phyloP scores from a whole-genome alignment of 495 filamentous ascomycete genomes.

The Sordaria brevicollis region DNA sequence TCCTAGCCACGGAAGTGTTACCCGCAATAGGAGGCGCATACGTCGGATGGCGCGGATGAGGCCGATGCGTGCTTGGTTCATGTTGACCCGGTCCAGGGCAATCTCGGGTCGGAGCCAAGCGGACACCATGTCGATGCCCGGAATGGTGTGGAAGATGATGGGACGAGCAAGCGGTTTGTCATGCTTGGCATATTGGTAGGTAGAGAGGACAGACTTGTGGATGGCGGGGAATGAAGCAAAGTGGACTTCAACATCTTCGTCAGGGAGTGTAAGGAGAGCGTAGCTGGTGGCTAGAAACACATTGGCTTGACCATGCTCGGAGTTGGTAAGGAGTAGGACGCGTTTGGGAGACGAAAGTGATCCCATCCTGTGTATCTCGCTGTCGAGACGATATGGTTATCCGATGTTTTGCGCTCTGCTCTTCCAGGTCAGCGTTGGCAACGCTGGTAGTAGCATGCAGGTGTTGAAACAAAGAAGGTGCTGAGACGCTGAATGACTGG shows the following conservation, averaged over 20 bases:
- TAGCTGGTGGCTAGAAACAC: constrained; percentile 43
- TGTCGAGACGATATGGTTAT: neutral
- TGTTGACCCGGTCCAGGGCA: neutral
- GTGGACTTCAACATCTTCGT: constrained; percentile 36
- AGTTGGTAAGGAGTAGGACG: constrained; percentile 44
- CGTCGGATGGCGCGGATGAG: constrained; percentile 25
- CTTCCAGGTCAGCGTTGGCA: neutral
- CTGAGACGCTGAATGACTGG: neutral
- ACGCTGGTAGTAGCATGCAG: neutral
- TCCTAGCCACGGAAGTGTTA: constrained; percentile 31
- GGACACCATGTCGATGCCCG: constrained; percentile 29
- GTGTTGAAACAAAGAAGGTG: neutral
- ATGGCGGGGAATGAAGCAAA: constrained; percentile 40
- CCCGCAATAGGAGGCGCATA: constrained; percentile 13
- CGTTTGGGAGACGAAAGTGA: constrained; percentile 7
- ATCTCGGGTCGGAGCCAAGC: constrained; percentile 26
- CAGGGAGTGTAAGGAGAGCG: constrained; percentile 31
- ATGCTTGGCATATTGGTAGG: constrained; percentile 12
- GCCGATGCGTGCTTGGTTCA: neutral
- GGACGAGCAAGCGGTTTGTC: constrained; percentile 17
- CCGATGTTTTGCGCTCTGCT: no score
- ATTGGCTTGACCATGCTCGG: constrained; percentile 47
- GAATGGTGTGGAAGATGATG: constrained; percentile 26
- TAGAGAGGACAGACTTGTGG: constrained; percentile 12
- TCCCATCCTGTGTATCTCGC: constrained; percentile 6